These are phyloP conservation scores for Stylosanthes scabra DNA, from an alignment of 331 rosid species.

Conservation along the genomic window DNA sequence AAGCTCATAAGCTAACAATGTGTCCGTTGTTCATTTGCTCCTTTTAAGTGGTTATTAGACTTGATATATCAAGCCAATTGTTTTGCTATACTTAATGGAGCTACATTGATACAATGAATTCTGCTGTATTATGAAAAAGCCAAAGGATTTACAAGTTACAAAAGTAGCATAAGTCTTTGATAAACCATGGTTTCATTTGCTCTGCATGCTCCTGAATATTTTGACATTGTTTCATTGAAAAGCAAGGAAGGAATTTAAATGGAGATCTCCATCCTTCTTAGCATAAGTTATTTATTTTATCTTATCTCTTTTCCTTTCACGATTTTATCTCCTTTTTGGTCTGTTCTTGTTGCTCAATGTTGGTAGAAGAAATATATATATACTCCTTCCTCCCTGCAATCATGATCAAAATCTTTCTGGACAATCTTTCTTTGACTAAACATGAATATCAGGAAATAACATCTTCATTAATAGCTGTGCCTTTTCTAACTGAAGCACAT, in stretches of 20 bases:
- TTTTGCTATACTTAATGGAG: not conserved
- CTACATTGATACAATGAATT: not conserved
- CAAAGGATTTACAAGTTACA: not conserved
- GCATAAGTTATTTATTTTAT: not conserved
- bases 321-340: not conserved
- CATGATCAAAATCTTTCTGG: not conserved
- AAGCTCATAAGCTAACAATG: not conserved
- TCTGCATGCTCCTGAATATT: not conserved
- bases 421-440: not conserved
- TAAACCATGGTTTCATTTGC: not conserved
- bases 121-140: not conserved
- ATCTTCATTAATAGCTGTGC: not conserved
- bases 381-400: not conserved
- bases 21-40: not conserved
- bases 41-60: constrained; percentile 1
- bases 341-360: not conserved
- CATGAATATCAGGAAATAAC: not conserved
- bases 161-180: not conserved
- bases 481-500: not conserved
- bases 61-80: not conserved
- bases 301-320: not conserved
- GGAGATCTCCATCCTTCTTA: not conserved
- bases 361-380: not conserved
- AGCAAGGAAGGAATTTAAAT: not conserved
- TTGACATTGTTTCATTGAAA: not conserved